Conservation (phyloP, 139 green algal species). For the Diplosphaera chodatii region DNA sequence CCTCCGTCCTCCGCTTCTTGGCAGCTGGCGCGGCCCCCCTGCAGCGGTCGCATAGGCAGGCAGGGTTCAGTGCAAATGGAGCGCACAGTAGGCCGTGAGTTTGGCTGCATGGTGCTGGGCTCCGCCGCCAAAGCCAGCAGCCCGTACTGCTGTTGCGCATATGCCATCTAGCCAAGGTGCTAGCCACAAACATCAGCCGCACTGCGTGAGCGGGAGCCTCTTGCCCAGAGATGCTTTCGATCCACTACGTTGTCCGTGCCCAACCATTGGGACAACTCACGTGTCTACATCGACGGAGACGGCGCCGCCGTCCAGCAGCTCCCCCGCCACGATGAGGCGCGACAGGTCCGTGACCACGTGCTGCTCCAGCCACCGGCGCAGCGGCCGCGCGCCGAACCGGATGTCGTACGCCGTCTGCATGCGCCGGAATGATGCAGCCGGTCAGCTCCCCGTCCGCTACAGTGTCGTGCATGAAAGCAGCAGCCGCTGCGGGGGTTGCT, state of each 20-base stretch:
- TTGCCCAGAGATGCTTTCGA: too few relatives aligned
- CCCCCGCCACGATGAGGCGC: conserved; percentile 55
- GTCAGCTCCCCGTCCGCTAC: too few relatives aligned
- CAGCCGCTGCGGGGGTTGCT: too few relatives aligned
- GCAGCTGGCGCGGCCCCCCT: neutral
- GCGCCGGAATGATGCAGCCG: conserved; percentile 8
- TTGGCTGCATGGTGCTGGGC: too few relatives aligned
- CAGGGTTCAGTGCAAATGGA: neutral
- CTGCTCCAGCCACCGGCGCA: conserved; percentile 72
- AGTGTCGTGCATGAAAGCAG: too few relatives aligned
- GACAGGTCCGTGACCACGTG: conserved; percentile 59
- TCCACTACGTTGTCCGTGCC: too few relatives aligned
- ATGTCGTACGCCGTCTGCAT: conserved; percentile 38
- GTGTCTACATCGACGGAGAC: conserved; percentile 25
- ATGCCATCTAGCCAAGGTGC: too few relatives aligned
- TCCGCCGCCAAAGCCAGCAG: too few relatives aligned
- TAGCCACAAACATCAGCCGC: too few relatives aligned
- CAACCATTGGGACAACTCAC: neutral
- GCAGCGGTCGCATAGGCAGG: neutral
- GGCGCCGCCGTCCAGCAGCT: conserved; percentile 42
- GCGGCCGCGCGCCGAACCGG: conserved; percentile 63
- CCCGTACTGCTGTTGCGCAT: too few relatives aligned
- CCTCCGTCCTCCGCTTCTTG: neutral
- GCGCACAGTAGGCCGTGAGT: too few relatives aligned
- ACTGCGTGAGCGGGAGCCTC: too few relatives aligned